Conservation (phyloP, 164 flowering plant species). For the Nelumbo lutea region DNA sequence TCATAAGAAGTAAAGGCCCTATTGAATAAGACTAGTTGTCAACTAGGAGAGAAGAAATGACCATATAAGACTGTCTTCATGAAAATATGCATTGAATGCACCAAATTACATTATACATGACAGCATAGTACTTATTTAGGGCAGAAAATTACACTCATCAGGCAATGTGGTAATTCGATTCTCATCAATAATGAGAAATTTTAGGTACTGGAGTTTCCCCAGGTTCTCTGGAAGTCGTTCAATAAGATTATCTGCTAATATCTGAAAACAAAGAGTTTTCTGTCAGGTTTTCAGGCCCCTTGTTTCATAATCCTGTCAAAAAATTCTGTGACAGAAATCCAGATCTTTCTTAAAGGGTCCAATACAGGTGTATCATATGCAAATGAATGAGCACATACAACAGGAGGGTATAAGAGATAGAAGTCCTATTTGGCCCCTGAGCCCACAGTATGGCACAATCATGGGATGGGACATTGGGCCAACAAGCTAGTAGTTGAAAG, state of each 20-base stretch:
- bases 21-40: background rate
- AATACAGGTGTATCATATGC: background rate
- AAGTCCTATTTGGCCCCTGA: too few species aligned
- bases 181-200: slow-evolving; percentile 70
- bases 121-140: slow-evolving; percentile 21
- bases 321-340: background rate
- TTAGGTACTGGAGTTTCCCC: slow-evolving; percentile 83
- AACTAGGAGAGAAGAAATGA: background rate
- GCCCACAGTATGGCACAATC: too few species aligned
- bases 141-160: slow-evolving; percentile 77
- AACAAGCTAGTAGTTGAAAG: too few species aligned
- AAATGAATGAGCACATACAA: background rate
- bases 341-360: background rate
- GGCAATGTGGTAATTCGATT: slow-evolving; percentile 70
- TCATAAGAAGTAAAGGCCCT: background rate
- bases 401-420: background rate
- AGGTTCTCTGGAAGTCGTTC: slow-evolving; percentile 70
- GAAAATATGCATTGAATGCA: slow-evolving; percentile 3
- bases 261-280: slow-evolving; percentile 35
- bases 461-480: too few species aligned
- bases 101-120: slow-evolving; percentile 4
- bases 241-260: slow-evolving; percentile 67
- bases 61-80: background rate
- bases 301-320: background rate
- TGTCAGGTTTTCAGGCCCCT: slow-evolving; percentile 3